Base-by-base conservation (phyloP, 1,139 yeast genomes). In the Suhomyces bokatorum region DNA sequence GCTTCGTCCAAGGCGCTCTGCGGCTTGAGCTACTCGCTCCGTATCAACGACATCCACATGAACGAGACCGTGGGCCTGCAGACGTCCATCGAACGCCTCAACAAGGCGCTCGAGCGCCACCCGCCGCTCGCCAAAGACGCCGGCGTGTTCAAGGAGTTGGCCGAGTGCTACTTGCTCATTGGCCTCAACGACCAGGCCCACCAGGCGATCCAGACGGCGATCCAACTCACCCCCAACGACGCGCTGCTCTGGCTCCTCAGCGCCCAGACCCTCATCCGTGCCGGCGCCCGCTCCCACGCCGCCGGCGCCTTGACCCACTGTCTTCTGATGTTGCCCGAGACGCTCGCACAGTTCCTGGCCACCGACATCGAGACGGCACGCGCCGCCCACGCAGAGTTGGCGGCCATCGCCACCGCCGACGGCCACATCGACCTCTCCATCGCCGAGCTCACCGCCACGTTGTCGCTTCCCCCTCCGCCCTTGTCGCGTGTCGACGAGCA, bases 101-200 rank as follows among this genome's bases (percentile, higher is more conserved):
- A 67, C 39, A 56, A 66, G 16, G 66, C 78, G 5, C 56, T 78
- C 37, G 73, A 69, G 28, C 49, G 45, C 46, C 64, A 46, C 56
- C 70, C 67, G 44, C 62, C 52, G 6, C 55, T 78, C 28, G 55
- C 64, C 34, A 65, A 64, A 39, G 70, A 69, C 42, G 53, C 73
- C 0, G 51, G 54, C 6, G 54, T 79, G 7, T 75, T 75, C 66
- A 70, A 67, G 42, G 82, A 77, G 53, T 61, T 79, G 40, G 69
- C 80, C 0, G 80, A 76, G 49, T 74, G 80, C 45, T 78, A 78
- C 53, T 54, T 78, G 24, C 57, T 71, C 16, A 54, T 77, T 10
- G 75, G 78, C 30, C 69, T 77, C 47, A 67, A 66, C 42, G 81
- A 77, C 40, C 80, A 77, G 48, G 81, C 84, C 0, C 80, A 77